Evolutionary conservation across 2,329 filamentous ascomycete genomes (phyloP).

Genomic region (Fusarium buxicola): DNA sequence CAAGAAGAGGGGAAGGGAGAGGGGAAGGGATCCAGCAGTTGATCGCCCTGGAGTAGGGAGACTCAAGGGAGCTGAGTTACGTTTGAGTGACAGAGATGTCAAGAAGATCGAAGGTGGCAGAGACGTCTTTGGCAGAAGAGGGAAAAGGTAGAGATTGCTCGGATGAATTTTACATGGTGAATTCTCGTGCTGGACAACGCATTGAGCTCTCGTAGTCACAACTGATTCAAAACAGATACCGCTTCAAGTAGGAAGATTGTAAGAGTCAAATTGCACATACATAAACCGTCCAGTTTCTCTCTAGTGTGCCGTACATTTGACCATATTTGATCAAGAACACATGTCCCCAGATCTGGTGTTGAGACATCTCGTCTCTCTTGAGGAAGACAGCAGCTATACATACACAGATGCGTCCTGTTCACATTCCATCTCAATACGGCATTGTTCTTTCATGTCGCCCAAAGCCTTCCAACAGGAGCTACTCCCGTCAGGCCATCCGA

Average conservation of each 20-base stretch:
- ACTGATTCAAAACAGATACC: not conserved
- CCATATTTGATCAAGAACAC: conserved; percentile 21
- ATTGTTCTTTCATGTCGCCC: conserved; percentile 31
- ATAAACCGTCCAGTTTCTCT: conserved; percentile 33
- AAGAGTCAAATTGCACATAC: conserved; percentile 1
- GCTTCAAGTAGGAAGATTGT: not conserved
- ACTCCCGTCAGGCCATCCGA: conserved; percentile 24
- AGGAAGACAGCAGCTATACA: conserved; percentile 45
- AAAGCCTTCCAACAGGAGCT: conserved; percentile 10
- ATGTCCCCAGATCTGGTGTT: conserved; percentile 30
- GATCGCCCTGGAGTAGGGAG: conserved; percentile 84
- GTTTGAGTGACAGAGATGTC: conserved; percentile 82
- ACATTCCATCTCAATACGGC: conserved; percentile 15
- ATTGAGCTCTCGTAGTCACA: too few species aligned
- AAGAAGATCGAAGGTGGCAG: conserved; percentile 71
- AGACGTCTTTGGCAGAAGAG: conserved; percentile 56
- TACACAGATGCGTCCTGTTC: conserved; percentile 47
- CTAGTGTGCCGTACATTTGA: conserved; percentile 28
- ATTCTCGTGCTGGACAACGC: not conserved
- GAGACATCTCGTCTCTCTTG: conserved; percentile 18
- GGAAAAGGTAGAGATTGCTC: conserved; percentile 24
- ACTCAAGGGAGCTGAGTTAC: conserved; percentile 82
- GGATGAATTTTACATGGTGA: not conserved
- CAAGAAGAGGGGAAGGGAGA: conserved; percentile 55
- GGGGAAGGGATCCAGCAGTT: conserved; percentile 68